Evolutionary conservation across 805 yeast species (phyloP), one percentile per base, ranked within the genome.

Genomic region (Zygosaccharomyces siamensis): DNA sequence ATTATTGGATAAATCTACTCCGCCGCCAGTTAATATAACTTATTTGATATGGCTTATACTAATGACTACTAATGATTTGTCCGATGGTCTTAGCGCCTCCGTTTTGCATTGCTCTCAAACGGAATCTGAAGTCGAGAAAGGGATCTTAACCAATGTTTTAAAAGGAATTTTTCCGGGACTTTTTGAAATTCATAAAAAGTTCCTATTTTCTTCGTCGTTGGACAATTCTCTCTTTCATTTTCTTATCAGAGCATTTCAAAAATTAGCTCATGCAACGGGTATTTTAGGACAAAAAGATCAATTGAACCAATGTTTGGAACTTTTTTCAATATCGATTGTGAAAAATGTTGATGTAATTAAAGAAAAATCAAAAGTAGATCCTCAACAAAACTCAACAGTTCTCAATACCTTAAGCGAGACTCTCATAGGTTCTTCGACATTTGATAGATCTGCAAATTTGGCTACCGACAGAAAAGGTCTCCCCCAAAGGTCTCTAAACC

Each of bases 221-320:
- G 95, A 89, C 57, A 73, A 76, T 47, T 92, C 86, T 14, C 60
- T 81, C 18, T 90, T 86, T 63, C 85, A 85, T 48, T 67, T 72
- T 7, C 60, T 84, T 3, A 79, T 89, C 2, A 72, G 96, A 35
- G 77, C 95, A 0, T 73, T 87, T 6, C 97, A 92, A 63, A 83
- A 84, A 53, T 72, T 87, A 43, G 80, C 95, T 5, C 96, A 89
- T 62, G 80, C 90, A 0, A 77, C 90, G 0, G 97, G 97, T 0
- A 69, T 88, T 12, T 65, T 89, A n/a, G 82, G 80, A 0, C 61
- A 85, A 10, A 60, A 64, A 1, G 71, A 69, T 0, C 71, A 83
- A 20, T 70, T 95, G 43, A 86, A 88, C 58, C 77, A 79, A 7
- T 76, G 79, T 26, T 54, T 81, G 41, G 53, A 60, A n/a, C 54